Percentiles rank a stretch among this genome's conserved stretches.
Conservation (phyloP, 192 early-diverging fungal species). For the Backusella liffmaniae region DNA sequence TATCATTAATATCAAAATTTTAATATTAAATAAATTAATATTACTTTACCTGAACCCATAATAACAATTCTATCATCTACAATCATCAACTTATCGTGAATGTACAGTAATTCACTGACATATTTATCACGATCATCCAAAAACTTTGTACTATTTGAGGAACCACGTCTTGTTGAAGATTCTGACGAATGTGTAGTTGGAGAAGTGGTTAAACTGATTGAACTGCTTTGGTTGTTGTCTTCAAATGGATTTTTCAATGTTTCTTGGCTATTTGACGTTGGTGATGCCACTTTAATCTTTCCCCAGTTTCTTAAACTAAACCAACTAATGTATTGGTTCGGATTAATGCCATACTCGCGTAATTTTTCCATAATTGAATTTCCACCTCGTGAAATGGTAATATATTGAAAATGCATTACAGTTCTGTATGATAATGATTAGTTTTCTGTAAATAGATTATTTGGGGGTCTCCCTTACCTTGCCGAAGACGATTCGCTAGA, state of each 20-base stretch:
- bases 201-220: neutral
- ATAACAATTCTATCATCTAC: constrained; percentile 83
- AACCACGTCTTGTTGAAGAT: neutral
- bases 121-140: constrained; percentile 34
- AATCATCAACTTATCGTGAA: constrained; percentile 89
- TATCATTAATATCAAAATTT: neutral
- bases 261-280: neutral
- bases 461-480: constrained; percentile 30
- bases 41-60: constrained; percentile 61
- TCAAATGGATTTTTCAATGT: neutral
- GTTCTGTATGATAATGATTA: constrained; percentile 29
- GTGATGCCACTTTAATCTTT: constrained; percentile 41
- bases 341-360: constrained; percentile 50
- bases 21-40: neutral
- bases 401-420: constrained; percentile 81
- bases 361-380: constrained; percentile 63
- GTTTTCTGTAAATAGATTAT: neutral
- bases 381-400: constrained; percentile 72
- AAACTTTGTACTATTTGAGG: neutral
- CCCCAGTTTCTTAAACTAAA: constrained; percentile 71
- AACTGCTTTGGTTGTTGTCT: neutral
- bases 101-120: constrained; percentile 83
- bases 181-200: neutral
- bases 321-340: constrained; percentile 68
- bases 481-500: constrained; percentile 69